Conservation (phyloP, 257 asterid species). For the Nicotiana noctiflora region DNA sequence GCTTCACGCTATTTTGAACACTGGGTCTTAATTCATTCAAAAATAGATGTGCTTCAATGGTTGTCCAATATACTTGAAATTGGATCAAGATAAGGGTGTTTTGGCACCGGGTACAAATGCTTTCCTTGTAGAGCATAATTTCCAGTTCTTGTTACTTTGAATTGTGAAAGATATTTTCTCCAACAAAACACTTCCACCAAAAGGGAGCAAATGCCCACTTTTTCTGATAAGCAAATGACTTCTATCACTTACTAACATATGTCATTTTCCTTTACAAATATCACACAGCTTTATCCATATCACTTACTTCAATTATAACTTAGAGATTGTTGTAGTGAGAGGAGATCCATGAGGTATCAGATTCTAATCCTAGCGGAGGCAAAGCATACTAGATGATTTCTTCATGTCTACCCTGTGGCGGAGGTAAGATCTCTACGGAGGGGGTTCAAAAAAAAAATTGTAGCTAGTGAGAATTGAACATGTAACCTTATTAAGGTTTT, state of each 20-base stretch:
- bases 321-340: background rate
- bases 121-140: background rate
- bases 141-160: background rate
- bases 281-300: background rate
- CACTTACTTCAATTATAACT: background rate
- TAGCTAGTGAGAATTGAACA: no score
- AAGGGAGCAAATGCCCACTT: background rate
- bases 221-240: background rate
- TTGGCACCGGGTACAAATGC: background rate
- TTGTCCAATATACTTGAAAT: background rate
- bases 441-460: no score
- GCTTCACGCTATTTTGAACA: no score
- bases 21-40: slow-evolving; percentile 1
- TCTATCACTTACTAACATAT: no score
- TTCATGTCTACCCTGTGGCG: no score
- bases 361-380: no score
- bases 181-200: background rate
- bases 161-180: background rate
- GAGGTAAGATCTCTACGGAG: no score
- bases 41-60: background rate
- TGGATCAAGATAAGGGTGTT: background rate
- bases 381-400: no score
- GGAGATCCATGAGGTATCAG: no score
- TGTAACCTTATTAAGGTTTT: no score
- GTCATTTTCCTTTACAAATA: background rate